A percentile compares a stretch with the other conserved stretches of the same genome.
These are phyloP conservation scores for Rhodotorula sp. DNA, from an alignment of 1,284 basidiomycete genomes.

Conservation along the genomic window DNA sequence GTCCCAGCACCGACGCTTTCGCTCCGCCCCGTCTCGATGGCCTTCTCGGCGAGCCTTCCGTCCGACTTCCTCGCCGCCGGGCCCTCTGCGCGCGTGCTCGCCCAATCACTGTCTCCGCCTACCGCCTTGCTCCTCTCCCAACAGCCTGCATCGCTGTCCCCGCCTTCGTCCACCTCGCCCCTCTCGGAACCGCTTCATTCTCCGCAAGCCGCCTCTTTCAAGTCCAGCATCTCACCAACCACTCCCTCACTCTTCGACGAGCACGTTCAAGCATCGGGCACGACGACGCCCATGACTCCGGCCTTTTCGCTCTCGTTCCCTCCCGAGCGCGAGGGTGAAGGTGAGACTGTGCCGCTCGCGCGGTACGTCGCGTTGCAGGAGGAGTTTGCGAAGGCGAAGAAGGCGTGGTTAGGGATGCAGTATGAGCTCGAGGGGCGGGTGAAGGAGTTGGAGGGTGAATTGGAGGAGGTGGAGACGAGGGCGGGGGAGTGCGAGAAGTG, in stretches of 20 bases:
- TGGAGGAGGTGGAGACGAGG: conserved; percentile 5
- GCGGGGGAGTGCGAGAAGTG: not conserved
- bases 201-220: conserved; percentile 19
- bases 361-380: conserved; percentile 15
- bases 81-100: not conserved
- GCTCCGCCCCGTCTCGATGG: conserved; percentile 41
- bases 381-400: conserved; percentile 10
- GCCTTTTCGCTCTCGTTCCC: conserved; percentile 1
- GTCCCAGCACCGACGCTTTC: conserved; percentile 27
- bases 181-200: conserved; percentile 6
- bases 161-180: not conserved
- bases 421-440: conserved; percentile 30
- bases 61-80: conserved; percentile 27
- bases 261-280: not conserved
- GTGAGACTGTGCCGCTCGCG: not conserved
- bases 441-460: conserved; percentile 13
- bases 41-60: conserved; percentile 37
- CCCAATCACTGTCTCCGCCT: not conserved
- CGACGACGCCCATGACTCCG: conserved; percentile 23
- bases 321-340: not conserved
- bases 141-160: not conserved
- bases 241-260: conserved; percentile 25
- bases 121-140: not conserved
- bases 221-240: conserved; percentile 5
- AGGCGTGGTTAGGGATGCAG: conserved; percentile 13